Evolutionary conservation across 208 protist genomes (phyloP), one percentile per base, ranked within the genome.

Genomic region (Leptomonas pyrrhocoris): DNA sequence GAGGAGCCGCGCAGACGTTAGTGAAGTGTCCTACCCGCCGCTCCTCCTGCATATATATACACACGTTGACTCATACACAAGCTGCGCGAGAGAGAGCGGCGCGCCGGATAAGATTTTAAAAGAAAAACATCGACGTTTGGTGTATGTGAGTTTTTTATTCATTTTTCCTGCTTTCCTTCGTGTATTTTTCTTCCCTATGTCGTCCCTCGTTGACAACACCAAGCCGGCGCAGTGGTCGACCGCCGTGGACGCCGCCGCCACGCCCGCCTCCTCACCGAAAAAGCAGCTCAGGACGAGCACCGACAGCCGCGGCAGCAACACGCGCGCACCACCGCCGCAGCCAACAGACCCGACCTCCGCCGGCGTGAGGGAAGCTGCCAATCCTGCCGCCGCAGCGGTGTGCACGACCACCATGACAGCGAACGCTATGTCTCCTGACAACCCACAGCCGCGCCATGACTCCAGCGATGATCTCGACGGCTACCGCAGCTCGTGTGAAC

Each of bases 401-500:
- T n/a, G n/a, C n/a, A n/a, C 56, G 8, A 50, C 40, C 38, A 30
- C 34, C 56, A 34, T 21, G 38, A 62, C 49, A 2, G 21, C 21
- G 45, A 50, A 12, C 34, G 34, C 12, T 5, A 3, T 30, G 15
- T 49, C 57, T 2, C 42, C 46, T 55, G 46, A 19, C 25, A 55
- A 34, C 27, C 46, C 46, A 21, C 45, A 65, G 8, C 46, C 38
- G 7, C 43, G 49, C 18, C 61, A 54, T 2, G 50, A 76, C 27
- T 68, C 61, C 25, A 76, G 61, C 62, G 62, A 70, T 30, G 70
- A 70, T 34, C 43, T 76, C 23, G 70, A 76, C 48, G 70, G 70
- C 43, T 76, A 76, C 40, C 64, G 70, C 43, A 76, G 70, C 70
- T 76, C 70, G 18, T 65, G 55, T 25, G 70, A 76, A 51, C 36